These are phyloP conservation scores for Oryza glaberrima DNA, from an alignment of 176 grass and related monocot species.

Conservation along the genomic window DNA sequence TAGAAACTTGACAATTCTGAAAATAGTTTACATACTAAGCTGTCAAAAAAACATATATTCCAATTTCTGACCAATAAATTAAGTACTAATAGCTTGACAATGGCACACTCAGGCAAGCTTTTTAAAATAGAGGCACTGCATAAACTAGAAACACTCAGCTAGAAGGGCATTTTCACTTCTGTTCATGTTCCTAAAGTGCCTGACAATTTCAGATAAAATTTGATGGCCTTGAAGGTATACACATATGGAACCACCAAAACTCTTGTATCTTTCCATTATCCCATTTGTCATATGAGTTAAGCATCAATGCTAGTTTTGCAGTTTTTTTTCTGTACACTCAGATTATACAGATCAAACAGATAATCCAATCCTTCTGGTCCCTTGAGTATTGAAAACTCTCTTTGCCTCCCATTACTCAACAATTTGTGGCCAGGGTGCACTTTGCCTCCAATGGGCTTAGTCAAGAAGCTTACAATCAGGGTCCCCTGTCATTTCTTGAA, in stretches of 20 bases:
- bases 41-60: background rate
- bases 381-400: background rate
- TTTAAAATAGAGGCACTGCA: background rate
- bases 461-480: background rate
- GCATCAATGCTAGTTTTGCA: background rate
- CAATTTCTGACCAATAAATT: background rate
- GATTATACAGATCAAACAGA: constrained; percentile 26
- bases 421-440: background rate
- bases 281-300: background rate
- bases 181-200: background rate
- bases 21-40: background rate
- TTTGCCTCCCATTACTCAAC: background rate
- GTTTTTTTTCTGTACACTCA: background rate
- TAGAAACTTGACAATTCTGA: background rate
- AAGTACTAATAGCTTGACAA: background rate
- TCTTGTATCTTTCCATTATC: background rate
- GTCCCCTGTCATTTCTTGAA: constrained; percentile 19
- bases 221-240: constrained; percentile 21
- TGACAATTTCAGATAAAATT: background rate
- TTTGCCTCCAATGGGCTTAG: background rate
- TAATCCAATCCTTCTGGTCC: background rate
- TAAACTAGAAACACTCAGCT: background rate
- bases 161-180: background rate
- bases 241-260: constrained; percentile 6
- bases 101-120: background rate